Evolutionary conservation across 129 eudicot species (phyloP), one percentile per base, ranked within the genome.

Genomic region (Tanacetum coccineum): DNA sequence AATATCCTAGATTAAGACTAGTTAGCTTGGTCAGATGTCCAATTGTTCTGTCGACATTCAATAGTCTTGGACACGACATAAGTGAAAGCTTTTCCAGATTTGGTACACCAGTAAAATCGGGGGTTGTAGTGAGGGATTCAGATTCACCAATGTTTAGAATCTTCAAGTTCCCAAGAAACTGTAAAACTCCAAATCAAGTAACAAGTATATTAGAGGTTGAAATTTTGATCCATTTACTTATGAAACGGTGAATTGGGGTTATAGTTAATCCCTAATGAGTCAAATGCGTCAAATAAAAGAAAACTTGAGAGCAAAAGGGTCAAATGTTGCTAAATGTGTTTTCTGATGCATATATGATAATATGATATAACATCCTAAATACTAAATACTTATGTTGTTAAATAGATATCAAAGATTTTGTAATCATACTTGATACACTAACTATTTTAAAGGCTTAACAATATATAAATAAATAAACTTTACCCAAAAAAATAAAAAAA

Each of bases 41-140:
- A 66, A 80, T 59, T 66, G 84, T 65, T 11, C 55, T 42, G 51
- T 80, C 45, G 62, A 80, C 52, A 64, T 76, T 63, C n/a, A 44
- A 6, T 57, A 80, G 54, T 25, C 71, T 76, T 4, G 49, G 14
- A 76, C 81, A 80, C 42, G 54, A 32, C 13, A 45, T 59, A 13
- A 80, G 81, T 21, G 61, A 28, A 21, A 80, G 30, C 32, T 51
- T 65, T 13, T 70, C 78, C 13, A 80, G 78, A 10, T 40, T 57
- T 44, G 84, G 77, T 22, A 64, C 47, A 9, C 60, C 51, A 11
- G 55, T 17, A 22, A 74, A 79, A 44, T 80, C 49, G 0, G 74
- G 70, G 13, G 74, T 80, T 22, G 28, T 58, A 8, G 13, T 60
- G 19, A 80, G 59, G 22, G 39, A 13, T 14, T 18, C 32, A 19